These are phyloP conservation scores for Paulownia fortunei DNA, from an alignment of 257 asterid species.

Conservation along the genomic window DNA sequence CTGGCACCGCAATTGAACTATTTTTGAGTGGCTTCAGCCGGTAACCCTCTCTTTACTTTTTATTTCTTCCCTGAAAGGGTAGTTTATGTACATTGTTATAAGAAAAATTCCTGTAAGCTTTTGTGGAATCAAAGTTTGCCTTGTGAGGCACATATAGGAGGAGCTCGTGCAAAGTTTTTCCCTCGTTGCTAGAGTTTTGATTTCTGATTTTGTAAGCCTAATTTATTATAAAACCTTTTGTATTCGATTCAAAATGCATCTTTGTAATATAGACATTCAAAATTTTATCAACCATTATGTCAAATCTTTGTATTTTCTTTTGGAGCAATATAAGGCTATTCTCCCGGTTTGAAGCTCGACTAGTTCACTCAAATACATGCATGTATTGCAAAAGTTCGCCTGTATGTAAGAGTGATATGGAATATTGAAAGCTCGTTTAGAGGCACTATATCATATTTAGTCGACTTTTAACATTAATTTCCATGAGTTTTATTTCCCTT, in stretches of 20 bases:
- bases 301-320: background rate
- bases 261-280: constrained; percentile 27
- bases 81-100: constrained; percentile 57
- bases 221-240: constrained; percentile 18
- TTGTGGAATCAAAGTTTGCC: constrained; percentile 41
- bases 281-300: background rate
- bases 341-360: background rate
- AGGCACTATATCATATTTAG: too few relatives aligned
- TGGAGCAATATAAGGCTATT: background rate
- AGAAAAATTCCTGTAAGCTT: constrained; percentile 31
- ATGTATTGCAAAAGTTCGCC: too few relatives aligned
- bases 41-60: constrained; percentile 27
- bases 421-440: too few relatives aligned
- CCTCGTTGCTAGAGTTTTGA: constrained; percentile 13
- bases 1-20: constrained; percentile 25
- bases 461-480: too few relatives aligned
- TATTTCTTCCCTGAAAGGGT: constrained; percentile 34
- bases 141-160: constrained; percentile 40
- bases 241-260: constrained; percentile 22
- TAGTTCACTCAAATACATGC: too few relatives aligned
- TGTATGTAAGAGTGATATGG: too few relatives aligned
- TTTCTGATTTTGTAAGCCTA: constrained; percentile 36
- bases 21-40: constrained; percentile 28
- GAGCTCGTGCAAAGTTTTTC: constrained; percentile 1
- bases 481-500: too few relatives aligned